These are phyloP conservation scores for Castanea sativa DNA, from an alignment of 306 rosid species.

Conservation along the genomic window DNA sequence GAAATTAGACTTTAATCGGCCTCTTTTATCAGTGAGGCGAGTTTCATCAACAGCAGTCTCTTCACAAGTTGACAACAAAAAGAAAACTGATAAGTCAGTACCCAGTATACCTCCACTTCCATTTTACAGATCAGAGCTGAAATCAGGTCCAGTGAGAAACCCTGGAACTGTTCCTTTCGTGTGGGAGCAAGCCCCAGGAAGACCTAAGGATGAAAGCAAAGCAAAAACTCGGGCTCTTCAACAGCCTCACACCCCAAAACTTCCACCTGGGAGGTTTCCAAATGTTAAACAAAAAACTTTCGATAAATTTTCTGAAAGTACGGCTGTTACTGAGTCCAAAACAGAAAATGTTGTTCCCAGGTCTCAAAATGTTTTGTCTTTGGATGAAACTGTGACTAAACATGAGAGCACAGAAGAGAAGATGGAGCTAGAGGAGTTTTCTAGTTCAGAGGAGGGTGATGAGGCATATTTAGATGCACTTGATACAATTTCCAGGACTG, in stretches of 20 bases:
- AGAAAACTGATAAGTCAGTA: constrained; percentile 36
- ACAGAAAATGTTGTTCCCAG: constrained; percentile 25
- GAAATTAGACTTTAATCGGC: constrained; percentile 73
- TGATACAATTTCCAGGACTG: constrained; percentile 74
- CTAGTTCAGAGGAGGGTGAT: constrained; percentile 51
- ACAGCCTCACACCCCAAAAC: constrained; percentile 49
- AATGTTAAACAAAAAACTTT: constrained; percentile 35
- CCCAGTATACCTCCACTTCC: constrained; percentile 54
- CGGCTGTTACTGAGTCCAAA: constrained; percentile 28
- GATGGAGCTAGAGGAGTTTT: constrained; percentile 28
- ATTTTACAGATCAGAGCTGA: constrained; percentile 65
- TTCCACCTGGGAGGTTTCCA: constrained; percentile 69
- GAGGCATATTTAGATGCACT: constrained; percentile 64
- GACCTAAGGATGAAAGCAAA: constrained; percentile 64
- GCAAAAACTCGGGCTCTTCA: constrained; percentile 18
- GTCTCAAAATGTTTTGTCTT: constrained; percentile 26
- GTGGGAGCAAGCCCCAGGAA: constrained; percentile 90
- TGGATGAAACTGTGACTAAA: constrained; percentile 26
- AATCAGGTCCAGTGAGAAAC: constrained; percentile 72
- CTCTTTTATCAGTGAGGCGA: constrained; percentile 88
- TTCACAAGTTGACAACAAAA: constrained; percentile 38
- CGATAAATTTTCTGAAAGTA: constrained; percentile 31
- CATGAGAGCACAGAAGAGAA: constrained; percentile 27
- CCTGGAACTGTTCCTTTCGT: constrained; percentile 79
- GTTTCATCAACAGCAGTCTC: constrained; percentile 40